phyloP scores from a whole-genome alignment of 495 filamentous ascomycete species.

The Aspergillus nanangensis region DNA sequence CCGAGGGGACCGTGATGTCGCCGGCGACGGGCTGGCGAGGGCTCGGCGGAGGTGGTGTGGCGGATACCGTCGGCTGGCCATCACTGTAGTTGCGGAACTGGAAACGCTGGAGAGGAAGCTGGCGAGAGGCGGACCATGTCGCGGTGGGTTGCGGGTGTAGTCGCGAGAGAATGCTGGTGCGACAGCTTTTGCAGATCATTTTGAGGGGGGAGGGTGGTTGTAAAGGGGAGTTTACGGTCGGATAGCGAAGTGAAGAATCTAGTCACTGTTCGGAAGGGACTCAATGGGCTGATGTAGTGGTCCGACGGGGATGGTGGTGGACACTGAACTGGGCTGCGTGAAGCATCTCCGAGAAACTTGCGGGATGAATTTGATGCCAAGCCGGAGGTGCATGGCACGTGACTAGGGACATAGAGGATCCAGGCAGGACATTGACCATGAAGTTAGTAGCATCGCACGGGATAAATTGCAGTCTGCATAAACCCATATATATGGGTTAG shows the following conservation, averaged over 20 bases:
- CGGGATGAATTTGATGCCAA: constrained; percentile 43
- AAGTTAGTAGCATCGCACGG: too few relatives aligned
- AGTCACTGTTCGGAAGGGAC: too few relatives aligned
- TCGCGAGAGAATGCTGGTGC: constrained; percentile 37
- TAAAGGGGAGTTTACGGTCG: too few relatives aligned
- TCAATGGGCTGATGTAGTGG: too few relatives aligned
- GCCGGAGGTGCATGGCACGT: constrained; percentile 34
- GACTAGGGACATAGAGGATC: too few relatives aligned
- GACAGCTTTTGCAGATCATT: constrained; percentile 50
- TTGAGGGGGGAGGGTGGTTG: constrained; percentile 10
- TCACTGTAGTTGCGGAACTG: constrained; percentile 39
- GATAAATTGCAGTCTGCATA: too few relatives aligned
- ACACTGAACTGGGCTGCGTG: constrained; percentile 8
- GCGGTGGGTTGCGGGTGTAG: constrained; percentile 28
- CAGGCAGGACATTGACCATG: too few relatives aligned
- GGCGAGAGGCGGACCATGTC: constrained; percentile 27
- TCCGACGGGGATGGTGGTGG: constrained; percentile 5
- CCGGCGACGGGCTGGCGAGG: constrained; percentile 41
- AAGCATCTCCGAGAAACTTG: constrained; percentile 28
- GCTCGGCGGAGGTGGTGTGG: constrained; percentile 45
- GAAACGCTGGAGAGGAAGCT: constrained; percentile 24
- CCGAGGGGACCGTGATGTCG: constrained; percentile 35
- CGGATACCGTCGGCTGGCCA: constrained; percentile 41
- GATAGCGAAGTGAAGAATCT: background rate
- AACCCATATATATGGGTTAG: too few relatives aligned